phyloP scores from a whole-genome alignment of 2,329 filamentous ascomycete genomes.

The Fusarium lateritium region DNA sequence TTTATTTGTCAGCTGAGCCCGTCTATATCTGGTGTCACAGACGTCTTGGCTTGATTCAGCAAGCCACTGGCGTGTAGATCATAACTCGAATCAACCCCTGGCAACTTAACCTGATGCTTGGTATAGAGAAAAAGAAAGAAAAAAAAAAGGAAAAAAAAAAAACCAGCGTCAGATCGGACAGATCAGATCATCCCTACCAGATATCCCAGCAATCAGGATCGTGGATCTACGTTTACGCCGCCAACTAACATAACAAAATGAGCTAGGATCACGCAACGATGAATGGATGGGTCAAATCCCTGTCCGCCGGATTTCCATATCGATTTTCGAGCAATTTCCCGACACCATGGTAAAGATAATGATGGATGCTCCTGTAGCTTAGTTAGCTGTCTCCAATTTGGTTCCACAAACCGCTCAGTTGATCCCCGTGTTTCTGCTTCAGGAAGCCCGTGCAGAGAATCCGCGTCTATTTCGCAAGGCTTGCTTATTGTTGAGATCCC shows the following conservation, averaged over 20 bases:
- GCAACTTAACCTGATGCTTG: not conserved
- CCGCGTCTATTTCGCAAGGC: not conserved
- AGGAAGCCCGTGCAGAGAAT: slow-evolving; percentile 10
- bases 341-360: slow-evolving; percentile 17
- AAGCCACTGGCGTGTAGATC: slow-evolving; percentile 26
- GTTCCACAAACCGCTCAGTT: slow-evolving; percentile 19
- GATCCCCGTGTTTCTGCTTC: slow-evolving; percentile 10
- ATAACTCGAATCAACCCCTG: slow-evolving; percentile 5
- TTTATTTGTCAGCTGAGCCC: slow-evolving; percentile 2
- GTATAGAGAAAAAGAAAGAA: not conserved
- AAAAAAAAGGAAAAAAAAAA: not conserved
- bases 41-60: slow-evolving; percentile 8
- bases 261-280: slow-evolving; percentile 4
- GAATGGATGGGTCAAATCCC: not conserved
- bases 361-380: not conserved
- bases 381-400: not conserved
- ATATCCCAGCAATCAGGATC: slow-evolving; percentile 11
- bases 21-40: slow-evolving; percentile 8
- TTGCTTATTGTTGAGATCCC: not conserved
- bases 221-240: slow-evolving; percentile 16
- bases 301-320: slow-evolving; percentile 11
- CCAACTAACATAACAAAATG: slow-evolving; percentile 12
- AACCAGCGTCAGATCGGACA: not conserved
- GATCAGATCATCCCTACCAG: slow-evolving; percentile 9
- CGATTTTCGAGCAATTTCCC: slow-evolving; percentile 23